Percentiles rank a stretch among this genome's conserved stretches.
These are phyloP conservation scores for Ophiostoma montium DNA, from an alignment of 2,329 filamentous ascomycete species.

Conservation along the genomic window DNA sequence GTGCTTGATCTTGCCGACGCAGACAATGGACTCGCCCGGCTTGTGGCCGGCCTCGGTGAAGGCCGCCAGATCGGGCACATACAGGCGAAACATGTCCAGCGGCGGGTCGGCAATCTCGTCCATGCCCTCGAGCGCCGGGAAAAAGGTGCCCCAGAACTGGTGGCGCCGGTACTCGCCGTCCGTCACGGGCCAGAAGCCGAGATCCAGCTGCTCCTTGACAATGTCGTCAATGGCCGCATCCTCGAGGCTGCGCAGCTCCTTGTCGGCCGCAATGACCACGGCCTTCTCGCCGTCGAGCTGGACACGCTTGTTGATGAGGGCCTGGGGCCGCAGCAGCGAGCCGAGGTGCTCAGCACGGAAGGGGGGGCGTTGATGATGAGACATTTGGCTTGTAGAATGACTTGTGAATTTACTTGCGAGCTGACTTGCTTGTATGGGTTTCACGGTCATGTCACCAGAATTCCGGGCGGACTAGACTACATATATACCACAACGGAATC, in stretches of 20 bases:
- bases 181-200: conserved; percentile 41
- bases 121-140: conserved; percentile 26
- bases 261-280: conserved; percentile 24
- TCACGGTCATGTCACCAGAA: background rate
- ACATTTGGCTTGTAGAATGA: background rate
- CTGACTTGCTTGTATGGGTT: no score
- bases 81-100: conserved; percentile 24
- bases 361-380: conserved; percentile 27
- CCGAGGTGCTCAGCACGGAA: conserved; percentile 68
- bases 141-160: conserved; percentile 22
- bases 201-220: conserved; percentile 42
- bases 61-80: conserved; percentile 26
- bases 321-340: conserved; percentile 55
- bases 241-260: conserved; percentile 36
- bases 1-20: conserved; percentile 32
- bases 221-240: conserved; percentile 44
- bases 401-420: no score
- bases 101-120: conserved; percentile 23
- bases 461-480: background rate
- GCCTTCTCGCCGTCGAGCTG: conserved; percentile 24
- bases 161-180: conserved; percentile 43
- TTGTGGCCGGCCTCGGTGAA: conserved; percentile 32
- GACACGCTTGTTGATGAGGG: conserved; percentile 35
- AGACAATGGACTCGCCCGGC: conserved; percentile 31
- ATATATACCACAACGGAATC: background rate